Evolutionary conservation across 495 filamentous ascomycete species (phyloP).

Genomic region (Daldinia bambusicola): DNA sequence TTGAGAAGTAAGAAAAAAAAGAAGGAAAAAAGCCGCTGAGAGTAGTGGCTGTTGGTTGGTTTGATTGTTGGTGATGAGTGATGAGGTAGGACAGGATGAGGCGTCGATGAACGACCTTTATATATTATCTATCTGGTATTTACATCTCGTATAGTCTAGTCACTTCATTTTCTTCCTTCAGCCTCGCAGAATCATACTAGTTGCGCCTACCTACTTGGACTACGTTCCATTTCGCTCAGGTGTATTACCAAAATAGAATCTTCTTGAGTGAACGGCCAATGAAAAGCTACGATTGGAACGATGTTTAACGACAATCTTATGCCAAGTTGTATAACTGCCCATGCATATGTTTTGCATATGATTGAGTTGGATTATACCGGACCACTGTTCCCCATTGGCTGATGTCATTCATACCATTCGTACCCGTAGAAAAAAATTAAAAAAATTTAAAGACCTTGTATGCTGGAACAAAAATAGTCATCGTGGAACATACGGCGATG

Average conservation of each 20-base stretch:
- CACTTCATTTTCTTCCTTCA: not conserved
- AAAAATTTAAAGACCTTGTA: not conserved
- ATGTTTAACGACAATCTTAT: not conserved
- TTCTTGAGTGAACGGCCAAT: not conserved
- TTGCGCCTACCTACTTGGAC: not conserved
- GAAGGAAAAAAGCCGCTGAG: not conserved
- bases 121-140: too few relatives aligned
- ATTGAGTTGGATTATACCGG: not conserved
- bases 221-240: not conserved
- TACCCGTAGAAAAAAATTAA: not conserved
- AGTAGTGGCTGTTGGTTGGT: not conserved
- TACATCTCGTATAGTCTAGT: not conserved
- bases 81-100: not conserved
- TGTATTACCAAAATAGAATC: not conserved
- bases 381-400: not conserved
- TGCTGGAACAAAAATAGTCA: not conserved
- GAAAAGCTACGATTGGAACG: not conserved
- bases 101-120: not conserved
- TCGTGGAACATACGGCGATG: not conserved
- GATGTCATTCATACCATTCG: not conserved
- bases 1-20: not conserved
- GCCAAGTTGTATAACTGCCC: constrained; percentile 8
- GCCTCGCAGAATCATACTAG: not conserved
- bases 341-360: not conserved
- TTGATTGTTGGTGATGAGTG: not conserved